A percentile compares a stretch with the other conserved stretches of the same genome.
Conservation (phyloP, 2,329 filamentous ascomycete genomes). For the Neonectria sp. region DNA sequence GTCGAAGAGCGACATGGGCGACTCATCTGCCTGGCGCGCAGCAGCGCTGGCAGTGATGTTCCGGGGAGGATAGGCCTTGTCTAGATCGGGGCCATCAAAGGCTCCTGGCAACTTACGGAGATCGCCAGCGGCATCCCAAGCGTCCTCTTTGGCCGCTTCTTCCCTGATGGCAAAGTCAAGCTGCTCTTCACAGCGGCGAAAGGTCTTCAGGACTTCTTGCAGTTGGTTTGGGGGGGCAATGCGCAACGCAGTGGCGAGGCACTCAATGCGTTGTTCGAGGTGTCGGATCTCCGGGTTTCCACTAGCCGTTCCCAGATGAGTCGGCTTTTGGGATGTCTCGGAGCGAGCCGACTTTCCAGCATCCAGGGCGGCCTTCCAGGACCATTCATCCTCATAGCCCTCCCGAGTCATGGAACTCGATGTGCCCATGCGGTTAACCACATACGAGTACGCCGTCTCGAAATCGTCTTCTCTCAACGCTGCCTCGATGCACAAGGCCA, state of each 20-base stretch:
- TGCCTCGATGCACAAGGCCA: slow-evolving; percentile 85
- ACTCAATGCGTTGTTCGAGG: slow-evolving; percentile 86
- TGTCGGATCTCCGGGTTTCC: slow-evolving; percentile 77
- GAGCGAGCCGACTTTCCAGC: slow-evolving; percentile 81
- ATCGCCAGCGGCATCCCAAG: slow-evolving; percentile 78
- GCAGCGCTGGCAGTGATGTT: slow-evolving; percentile 54
- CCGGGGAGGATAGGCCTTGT: slow-evolving; percentile 47
- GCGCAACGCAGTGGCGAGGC: slow-evolving; percentile 81
- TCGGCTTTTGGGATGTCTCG: slow-evolving; percentile 66
- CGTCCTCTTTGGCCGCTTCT: slow-evolving; percentile 78
- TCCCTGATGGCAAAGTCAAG: slow-evolving; percentile 76
- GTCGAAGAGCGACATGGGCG: slow-evolving; percentile 77
- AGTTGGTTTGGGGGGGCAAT: slow-evolving; percentile 79
- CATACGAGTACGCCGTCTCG: slow-evolving; percentile 89
- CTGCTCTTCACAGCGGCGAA: slow-evolving; percentile 84
- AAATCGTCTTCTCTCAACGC: slow-evolving; percentile 85
- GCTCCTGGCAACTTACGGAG: slow-evolving; percentile 69
- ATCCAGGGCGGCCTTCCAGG: slow-evolving; percentile 84
- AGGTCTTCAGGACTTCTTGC: slow-evolving; percentile 82
- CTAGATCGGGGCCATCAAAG: slow-evolving; percentile 57
- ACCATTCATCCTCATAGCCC: slow-evolving; percentile 71
- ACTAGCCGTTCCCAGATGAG: slow-evolving; percentile 72
- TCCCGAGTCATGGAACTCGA: slow-evolving; percentile 26
- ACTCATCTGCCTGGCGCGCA: slow-evolving; percentile 64
- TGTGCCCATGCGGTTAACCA: slow-evolving; percentile 76